phyloP scores from a whole-genome alignment of 352 stramenopile genomes.

The Phytophthora hibernalis region DNA sequence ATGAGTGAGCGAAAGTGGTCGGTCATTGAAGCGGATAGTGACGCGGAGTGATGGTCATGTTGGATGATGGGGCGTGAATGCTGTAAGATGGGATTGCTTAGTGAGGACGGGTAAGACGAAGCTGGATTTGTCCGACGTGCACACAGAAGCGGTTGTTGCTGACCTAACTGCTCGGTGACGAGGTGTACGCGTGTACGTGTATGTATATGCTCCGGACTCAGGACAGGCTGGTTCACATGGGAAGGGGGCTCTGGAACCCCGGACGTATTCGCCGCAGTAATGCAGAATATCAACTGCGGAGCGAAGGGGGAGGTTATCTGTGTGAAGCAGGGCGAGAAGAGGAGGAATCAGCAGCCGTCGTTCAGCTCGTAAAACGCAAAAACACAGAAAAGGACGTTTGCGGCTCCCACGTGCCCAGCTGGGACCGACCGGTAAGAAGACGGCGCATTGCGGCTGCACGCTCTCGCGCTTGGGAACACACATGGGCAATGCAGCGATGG shows the following conservation, averaged over 20 bases:
- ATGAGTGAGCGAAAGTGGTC: background rate
- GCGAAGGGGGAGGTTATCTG: background rate
- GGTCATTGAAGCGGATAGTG: conserved; percentile 31
- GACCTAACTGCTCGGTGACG: background rate
- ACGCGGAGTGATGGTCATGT: conserved; percentile 16
- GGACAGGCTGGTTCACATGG: conserved; percentile 16
- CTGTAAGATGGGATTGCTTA: background rate
- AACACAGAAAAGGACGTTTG: conserved; percentile 20
- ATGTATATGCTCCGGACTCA: conserved; percentile 5
- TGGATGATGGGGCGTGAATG: background rate
- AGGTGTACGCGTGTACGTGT: background rate
- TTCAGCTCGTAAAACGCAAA: conserved; percentile 21
- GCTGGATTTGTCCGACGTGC: conserved; percentile 21
- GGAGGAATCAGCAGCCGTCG: conserved; percentile 19
- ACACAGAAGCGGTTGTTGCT: background rate
- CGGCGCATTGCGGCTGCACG: conserved; percentile 1
- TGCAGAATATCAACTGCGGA: conserved; percentile 14
- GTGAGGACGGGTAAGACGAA: background rate
- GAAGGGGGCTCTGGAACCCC: background rate
- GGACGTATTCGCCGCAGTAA: conserved; percentile 17
- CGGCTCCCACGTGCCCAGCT: conserved; percentile 9
- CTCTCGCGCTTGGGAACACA: background rate
- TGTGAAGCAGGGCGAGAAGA: conserved; percentile 2
- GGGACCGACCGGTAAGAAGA: conserved; percentile 17
- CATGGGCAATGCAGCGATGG: conserved; percentile 20